phyloP scores from a whole-genome alignment of 1,284 basidiomycete genomes.

The Pseudomicrostroma phylloplanum region DNA sequence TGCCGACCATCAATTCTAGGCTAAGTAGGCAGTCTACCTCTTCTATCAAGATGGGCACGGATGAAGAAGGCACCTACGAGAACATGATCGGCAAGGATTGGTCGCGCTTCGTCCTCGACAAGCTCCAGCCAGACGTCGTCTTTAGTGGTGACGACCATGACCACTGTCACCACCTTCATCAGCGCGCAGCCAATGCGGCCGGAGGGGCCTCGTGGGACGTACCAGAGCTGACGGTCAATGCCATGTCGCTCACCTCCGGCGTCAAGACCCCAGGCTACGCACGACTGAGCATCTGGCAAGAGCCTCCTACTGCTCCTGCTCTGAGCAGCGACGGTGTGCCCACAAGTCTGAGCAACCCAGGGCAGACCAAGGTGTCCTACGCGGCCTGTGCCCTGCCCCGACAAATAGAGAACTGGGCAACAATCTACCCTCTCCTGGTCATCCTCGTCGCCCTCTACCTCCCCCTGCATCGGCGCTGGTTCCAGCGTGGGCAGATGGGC shows the following conservation, averaged over 20 bases:
- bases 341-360: not conserved
- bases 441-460: not conserved
- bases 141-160: slow-evolving; percentile 2
- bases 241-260: slow-evolving; percentile 5
- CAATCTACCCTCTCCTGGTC: not conserved
- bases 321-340: not conserved
- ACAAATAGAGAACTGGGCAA: not conserved
- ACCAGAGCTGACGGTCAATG: slow-evolving; percentile 3
- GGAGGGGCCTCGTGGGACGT: not conserved
- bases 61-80: slow-evolving; percentile 4
- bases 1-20: not conserved
- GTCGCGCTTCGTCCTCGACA: not conserved
- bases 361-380: not conserved
- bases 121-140: slow-evolving; percentile 1
- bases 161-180: slow-evolving; percentile 1
- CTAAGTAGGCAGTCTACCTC: not conserved
- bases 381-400: not conserved
- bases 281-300: not conserved
- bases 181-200: not conserved
- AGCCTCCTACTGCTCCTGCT: not conserved
- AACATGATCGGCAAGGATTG: not conserved
- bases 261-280: not conserved
- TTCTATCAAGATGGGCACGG: not conserved
- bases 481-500: not conserved
- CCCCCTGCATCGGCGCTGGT: not conserved